These are phyloP conservation scores for Claviceps africana DNA, from an alignment of 2,329 filamentous ascomycete species.

Conservation along the genomic window DNA sequence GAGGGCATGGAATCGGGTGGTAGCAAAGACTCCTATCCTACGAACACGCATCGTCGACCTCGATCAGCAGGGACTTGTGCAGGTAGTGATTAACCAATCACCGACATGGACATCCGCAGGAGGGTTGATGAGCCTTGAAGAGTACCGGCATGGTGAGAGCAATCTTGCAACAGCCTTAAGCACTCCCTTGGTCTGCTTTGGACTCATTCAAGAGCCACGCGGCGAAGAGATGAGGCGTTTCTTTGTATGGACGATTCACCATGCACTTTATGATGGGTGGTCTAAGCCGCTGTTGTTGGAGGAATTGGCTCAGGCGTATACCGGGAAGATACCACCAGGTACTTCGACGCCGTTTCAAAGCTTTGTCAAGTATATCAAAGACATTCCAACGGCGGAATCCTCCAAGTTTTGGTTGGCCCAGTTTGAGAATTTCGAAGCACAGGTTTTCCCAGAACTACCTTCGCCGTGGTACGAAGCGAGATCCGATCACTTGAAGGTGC, in stretches of 20 bases:
- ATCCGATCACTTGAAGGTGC: constrained; percentile 1
- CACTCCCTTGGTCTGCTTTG: constrained; percentile 6
- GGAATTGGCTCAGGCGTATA: constrained; percentile 7
- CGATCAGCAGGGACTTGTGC: constrained; percentile 7
- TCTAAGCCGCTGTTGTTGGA: constrained; percentile 24
- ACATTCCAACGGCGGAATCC: constrained; percentile 12
- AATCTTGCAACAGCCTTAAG: constrained; percentile 8
- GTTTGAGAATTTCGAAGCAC: constrained; percentile 15
- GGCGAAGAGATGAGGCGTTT: not conserved
- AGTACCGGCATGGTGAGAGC: not conserved
- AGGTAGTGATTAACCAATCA: constrained; percentile 6
- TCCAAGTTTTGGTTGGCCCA: constrained; percentile 27
- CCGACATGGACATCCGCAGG: constrained; percentile 1
- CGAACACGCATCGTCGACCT: constrained; percentile 8
- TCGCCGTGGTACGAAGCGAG: constrained; percentile 1
- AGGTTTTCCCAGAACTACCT: constrained; percentile 6
- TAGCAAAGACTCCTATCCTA: constrained; percentile 7
- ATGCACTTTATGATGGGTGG: constrained; percentile 40
- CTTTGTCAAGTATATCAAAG: constrained; percentile 28
- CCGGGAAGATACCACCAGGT: not conserved
- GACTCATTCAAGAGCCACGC: not conserved
- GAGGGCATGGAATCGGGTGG: constrained; percentile 8
- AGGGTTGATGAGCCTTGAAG: not conserved
- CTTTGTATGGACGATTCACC: constrained; percentile 15
- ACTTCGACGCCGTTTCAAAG: constrained; percentile 17